Conservation (phyloP, 257 asterid genomes). For the Salvia miltiorrhiza region DNA sequence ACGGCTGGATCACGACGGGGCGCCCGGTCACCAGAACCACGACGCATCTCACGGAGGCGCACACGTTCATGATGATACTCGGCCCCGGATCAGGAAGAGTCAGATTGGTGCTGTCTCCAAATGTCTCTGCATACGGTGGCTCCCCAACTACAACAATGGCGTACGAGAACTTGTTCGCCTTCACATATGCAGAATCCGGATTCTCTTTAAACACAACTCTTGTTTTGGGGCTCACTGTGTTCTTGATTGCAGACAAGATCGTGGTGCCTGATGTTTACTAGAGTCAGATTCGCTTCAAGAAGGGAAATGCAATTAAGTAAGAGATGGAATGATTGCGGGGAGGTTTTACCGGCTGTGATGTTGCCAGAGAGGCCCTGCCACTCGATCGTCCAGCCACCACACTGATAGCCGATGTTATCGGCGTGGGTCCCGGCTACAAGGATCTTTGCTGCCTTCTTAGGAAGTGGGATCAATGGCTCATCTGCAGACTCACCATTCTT, state of each 20-base stretch:
- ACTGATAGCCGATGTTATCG: conserved; percentile 42
- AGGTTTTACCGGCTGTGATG: conserved; percentile 36
- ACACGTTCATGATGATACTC: conserved; percentile 30
- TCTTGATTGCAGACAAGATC: conserved; percentile 33
- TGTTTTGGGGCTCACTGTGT: conserved; percentile 35
- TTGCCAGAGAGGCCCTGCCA: conserved; percentile 56
- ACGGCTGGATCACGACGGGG: conserved; percentile 48
- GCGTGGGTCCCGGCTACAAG: conserved; percentile 54
- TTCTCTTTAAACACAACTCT: conserved; percentile 31
- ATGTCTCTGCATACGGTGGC: conserved; percentile 44
- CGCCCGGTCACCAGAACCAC: conserved; percentile 45
- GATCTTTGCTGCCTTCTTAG: conserved; percentile 39
- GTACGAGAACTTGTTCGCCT: conserved; percentile 29
- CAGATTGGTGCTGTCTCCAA: conserved; percentile 41
- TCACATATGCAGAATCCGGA: conserved; percentile 27
- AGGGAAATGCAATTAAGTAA: background rate
- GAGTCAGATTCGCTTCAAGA: background rate
- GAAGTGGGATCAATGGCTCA: conserved; percentile 37
- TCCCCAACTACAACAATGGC: conserved; percentile 59
- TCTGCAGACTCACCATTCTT: conserved; percentile 41
- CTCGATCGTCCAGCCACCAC: conserved; percentile 55
- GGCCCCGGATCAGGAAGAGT: conserved; percentile 39
- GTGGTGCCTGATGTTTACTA: conserved; percentile 37
- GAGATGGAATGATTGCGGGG: background rate
- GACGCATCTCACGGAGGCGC: conserved; percentile 32